Evolutionary conservation across 2,329 filamentous ascomycete genomes (phyloP).

Genomic region (Colletotrichum chrysophilum): DNA sequence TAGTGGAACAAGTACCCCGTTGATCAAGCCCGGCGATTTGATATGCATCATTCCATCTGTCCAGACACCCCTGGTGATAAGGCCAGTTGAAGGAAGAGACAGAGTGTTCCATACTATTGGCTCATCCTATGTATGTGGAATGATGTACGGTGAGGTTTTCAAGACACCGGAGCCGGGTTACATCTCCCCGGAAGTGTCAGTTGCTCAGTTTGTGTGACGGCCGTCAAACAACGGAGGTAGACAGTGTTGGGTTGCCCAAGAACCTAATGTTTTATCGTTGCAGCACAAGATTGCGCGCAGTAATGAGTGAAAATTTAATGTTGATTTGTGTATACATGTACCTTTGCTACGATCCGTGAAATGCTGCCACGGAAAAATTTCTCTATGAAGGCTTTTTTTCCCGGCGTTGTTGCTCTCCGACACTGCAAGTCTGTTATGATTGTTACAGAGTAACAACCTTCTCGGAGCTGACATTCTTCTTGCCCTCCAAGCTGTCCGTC

Average conservation of each 20-base stretch:
- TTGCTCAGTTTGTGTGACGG: neutral
- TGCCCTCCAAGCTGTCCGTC: neutral
- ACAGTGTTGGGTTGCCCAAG: neutral
- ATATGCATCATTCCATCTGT: neutral
- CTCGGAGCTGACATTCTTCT: neutral
- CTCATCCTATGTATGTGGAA: neutral
- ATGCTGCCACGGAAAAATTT: accelerated
- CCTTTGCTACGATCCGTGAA: neutral
- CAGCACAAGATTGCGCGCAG: accelerated
- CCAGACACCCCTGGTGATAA: neutral
- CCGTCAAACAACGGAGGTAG: accelerated
- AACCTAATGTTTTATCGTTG: accelerated
- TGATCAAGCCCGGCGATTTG: neutral
- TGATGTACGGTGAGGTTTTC: neutral
- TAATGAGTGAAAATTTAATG: neutral
- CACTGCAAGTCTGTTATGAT: accelerated
- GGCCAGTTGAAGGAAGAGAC: neutral
- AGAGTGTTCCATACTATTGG: neutral
- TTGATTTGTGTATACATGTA: neutral
- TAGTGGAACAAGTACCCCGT: neutral
- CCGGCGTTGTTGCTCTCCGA: neutral
- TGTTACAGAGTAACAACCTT: neutral
- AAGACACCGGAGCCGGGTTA: neutral
- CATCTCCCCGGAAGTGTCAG: neutral
- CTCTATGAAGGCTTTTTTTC: accelerated